These are phyloP conservation scores for Lactarius sp. DNA, from an alignment of 768 basidiomycete species.

Conservation along the genomic window DNA sequence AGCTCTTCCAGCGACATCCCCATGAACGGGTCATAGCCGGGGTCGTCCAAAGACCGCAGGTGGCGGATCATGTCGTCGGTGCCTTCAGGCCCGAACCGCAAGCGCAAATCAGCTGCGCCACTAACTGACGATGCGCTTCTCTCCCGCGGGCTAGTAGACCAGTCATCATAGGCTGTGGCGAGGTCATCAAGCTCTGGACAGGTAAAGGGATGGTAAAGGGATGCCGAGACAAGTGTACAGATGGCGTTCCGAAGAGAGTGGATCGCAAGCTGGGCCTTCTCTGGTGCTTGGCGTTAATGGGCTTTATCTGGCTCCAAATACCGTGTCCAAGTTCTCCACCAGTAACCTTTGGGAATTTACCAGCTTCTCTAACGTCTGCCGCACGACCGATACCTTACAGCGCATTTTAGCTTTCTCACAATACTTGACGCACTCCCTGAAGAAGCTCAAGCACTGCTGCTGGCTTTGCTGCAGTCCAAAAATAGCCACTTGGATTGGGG, in stretches of 20 bases:
- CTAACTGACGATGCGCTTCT: background rate
- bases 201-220: too few relatives aligned
- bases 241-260: background rate
- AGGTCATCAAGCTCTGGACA: too few relatives aligned
- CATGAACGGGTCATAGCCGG: background rate
- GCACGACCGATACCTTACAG: background rate
- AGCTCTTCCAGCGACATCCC: constrained; percentile 3
- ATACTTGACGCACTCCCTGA: background rate
- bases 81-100: background rate
- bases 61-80: background rate
- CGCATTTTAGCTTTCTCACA: background rate
- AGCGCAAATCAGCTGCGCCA: background rate
- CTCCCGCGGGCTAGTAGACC: background rate
- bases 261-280: background rate
- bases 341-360: background rate
- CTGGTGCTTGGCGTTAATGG: background rate
- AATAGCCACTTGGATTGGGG: background rate
- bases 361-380: background rate
- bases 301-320: too few relatives aligned
- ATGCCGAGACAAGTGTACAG: background rate
- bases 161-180: background rate
- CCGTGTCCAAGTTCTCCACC: background rate
- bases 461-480: constrained; percentile 2
- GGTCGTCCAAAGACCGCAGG: background rate
- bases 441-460: background rate